Evolutionary conservation across 1,284 basidiomycete species (phyloP), one percentile per base, ranked within the genome.

Genomic region (Athelia psychrophila): DNA sequence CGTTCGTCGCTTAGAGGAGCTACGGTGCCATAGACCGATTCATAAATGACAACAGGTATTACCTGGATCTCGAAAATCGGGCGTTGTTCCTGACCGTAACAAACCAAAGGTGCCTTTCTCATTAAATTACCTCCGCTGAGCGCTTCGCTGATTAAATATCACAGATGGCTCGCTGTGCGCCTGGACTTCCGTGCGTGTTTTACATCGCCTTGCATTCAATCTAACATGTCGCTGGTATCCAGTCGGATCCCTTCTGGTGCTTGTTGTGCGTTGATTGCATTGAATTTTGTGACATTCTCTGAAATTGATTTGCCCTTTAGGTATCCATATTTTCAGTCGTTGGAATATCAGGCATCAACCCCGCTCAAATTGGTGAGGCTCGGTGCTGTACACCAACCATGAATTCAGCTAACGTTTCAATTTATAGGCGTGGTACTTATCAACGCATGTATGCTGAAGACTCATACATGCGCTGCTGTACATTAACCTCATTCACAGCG

Each of bases 81-180:
- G 88, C 79, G 47, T 67, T 78, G 19, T 76, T 75, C 51, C 65
- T 88, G 35, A 83, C 80, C 6, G 77, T 86, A 35, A 80, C 80
- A 1, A 88, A 86, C 60, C 81, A 83, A 66, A 70, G 81, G 68
- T 80, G 62, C 48, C 71, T 30, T 53, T 52, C 35, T 22, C 38
- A 49, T 22, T 25, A 38, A n/a, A n/a, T n/a, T n/a, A 46, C 25
- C 12, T 35, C 9, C 23, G 50, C 23, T 33, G 52, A 48, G 6
- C 13, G 13, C 5, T 30, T 6, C 13, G 5, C 27, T 30, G 57
- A 45, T 23, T 48, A 23, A 32, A 27, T 50, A 47, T 25, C 24
- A n/a, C 54, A 76, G 88, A 56, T 93, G 90, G 88, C 78, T 93
- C 16, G 83, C 87, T 12, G 77, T 91, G 33, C 78, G 90, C n/a